Evolutionary conservation across 1,284 basidiomycete genomes (phyloP).

Genomic region (Cryptococcus sp.): DNA sequence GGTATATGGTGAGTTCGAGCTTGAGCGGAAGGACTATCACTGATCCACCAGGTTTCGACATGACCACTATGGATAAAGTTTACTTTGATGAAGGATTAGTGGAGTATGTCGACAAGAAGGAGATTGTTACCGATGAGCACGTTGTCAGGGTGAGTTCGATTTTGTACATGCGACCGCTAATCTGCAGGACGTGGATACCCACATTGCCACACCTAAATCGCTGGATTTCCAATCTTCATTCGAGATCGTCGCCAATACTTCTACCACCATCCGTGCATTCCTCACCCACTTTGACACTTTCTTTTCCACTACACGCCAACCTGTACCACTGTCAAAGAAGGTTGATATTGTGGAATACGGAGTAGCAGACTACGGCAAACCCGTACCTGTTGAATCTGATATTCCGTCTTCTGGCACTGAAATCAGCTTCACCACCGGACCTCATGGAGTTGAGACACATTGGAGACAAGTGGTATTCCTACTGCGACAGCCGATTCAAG

Average conservation of each 20-base stretch:
- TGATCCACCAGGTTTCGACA: slow-evolving; percentile 64
- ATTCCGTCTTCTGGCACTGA: background rate
- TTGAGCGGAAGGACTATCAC: background rate
- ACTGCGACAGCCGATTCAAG: slow-evolving; percentile 69
- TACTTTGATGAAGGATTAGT: slow-evolving; percentile 71
- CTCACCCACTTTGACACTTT: slow-evolving; percentile 93
- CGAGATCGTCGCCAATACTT: slow-evolving; percentile 58
- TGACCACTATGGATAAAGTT: slow-evolving; percentile 67
- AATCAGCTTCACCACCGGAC: slow-evolving; percentile 88
- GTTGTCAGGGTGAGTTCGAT: slow-evolving; percentile 59
- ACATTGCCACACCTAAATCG: slow-evolving; percentile 60
- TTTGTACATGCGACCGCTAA: background rate
- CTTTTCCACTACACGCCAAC: slow-evolving; percentile 55
- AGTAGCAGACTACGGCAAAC: slow-evolving; percentile 22
- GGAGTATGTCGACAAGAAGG: slow-evolving; percentile 67
- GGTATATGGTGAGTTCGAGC: slow-evolving; percentile 65
- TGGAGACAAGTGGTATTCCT: slow-evolving; percentile 97
- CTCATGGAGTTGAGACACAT: slow-evolving; percentile 77
- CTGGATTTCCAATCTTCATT: slow-evolving; percentile 77
- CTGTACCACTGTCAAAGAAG: slow-evolving; percentile 49
- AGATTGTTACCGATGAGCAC: slow-evolving; percentile 64
- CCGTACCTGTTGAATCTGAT: background rate
- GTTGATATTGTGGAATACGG: slow-evolving; percentile 33
- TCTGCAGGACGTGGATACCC: slow-evolving; percentile 64
- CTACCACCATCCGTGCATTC: slow-evolving; percentile 70